Evolutionary conservation across 768 basidiomycete genomes (phyloP).

Genomic region (Russula olivacea): DNA sequence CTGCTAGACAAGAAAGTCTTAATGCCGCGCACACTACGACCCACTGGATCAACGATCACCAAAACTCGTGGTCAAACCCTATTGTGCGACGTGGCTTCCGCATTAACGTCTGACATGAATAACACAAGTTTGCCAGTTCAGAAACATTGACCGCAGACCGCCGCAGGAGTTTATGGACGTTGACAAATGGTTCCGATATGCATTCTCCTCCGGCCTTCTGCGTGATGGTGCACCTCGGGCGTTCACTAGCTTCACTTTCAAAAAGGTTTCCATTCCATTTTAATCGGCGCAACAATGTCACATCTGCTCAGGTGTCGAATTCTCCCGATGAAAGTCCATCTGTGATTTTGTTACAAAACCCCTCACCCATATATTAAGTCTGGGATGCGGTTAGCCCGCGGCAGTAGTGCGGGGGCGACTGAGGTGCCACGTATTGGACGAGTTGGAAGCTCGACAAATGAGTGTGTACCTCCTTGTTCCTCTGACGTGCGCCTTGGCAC

Average conservation of each 20-base stretch:
- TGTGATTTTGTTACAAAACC: neutral
- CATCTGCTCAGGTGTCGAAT: neutral
- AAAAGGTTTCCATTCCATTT: neutral
- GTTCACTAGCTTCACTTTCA: neutral
- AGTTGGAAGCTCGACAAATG: neutral
- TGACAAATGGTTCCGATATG: neutral
- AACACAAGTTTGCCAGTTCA: neutral
- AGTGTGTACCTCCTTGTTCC: neutral
- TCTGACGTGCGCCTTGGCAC: neutral
- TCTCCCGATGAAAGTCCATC: too few species aligned
- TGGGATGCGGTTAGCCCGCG: neutral
- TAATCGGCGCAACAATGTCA: neutral
- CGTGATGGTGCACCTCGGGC: neutral
- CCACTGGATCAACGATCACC: neutral
- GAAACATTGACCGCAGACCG: neutral
- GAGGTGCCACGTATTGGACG: neutral
- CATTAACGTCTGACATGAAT: neutral
- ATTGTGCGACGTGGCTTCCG: slow-evolving; percentile 6
- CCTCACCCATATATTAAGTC: neutral
- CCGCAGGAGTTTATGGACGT: neutral
- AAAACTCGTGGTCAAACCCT: neutral
- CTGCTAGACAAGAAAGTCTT: neutral
- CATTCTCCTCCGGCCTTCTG: neutral
- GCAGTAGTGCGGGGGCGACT: neutral
- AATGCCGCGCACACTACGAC: neutral